Base-by-base conservation (phyloP, 116 monocot genomes). In the Posidonia oceanica region DNA sequence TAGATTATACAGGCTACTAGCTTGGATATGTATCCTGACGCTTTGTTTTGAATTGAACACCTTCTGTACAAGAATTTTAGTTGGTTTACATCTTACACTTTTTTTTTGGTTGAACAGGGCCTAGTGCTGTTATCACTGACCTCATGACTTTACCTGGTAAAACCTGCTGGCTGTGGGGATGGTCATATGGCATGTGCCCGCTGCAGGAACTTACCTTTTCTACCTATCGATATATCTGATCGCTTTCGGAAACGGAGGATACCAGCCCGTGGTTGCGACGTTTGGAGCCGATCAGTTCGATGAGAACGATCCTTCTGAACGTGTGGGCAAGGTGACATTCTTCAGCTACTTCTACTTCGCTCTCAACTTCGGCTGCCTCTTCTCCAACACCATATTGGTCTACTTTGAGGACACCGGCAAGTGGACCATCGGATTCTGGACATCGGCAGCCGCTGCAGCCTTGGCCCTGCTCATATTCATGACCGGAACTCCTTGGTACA, bases 321-420 rank as follows among this genome's bases (percentile, higher is more conserved):
- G 23, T 10, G 51, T 79, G 14, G 85, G 83, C 15, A 94, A 89
- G 74, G 66, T 76, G 0, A 72, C 94, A 39, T 89, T 94, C 83
- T 94, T 94, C 76, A 89, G 89, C 74, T 94, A 83, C 74, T 94
- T 94, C 80, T 94, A 94, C 78, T 58, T 94, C 21, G 89, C 94
- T 16, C 78, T 89, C 59, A 94, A 94, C 69, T 75, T 77, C 3
- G 94, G 94, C 36, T 85, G 87, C 16, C 75, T 94, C 51, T 77
- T 89, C 75, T 94, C 87, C 68, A 89, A 87, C 80, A 85, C 87
- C 7, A n/a, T 89, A 40, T 67, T 94, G 61, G 86, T 83, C 17
- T 94, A 94, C 77, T 79, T 74, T 29, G 89, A 94, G 71, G 87
- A 94, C 62, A 42, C 63, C 0, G 89, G 89, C 5, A 54, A 64